phyloP scores from a whole-genome alignment of 2,329 filamentous ascomycete genomes.

The Trichoderma polysporum region DNA sequence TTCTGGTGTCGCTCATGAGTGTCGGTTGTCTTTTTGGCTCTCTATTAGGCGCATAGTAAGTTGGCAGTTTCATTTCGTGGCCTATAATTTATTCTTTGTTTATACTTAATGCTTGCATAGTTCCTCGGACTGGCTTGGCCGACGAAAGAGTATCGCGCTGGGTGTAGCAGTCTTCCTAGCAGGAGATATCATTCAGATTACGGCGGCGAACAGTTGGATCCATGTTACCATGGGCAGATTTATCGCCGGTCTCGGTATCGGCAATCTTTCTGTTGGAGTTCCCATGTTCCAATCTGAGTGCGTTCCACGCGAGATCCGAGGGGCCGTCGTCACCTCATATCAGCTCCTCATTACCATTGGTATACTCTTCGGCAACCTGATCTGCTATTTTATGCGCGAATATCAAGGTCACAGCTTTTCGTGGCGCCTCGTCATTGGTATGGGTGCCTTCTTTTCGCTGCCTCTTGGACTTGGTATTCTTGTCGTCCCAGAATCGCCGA shows the following conservation, averaged over 20 bases:
- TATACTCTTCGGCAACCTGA: slow-evolving; percentile 57
- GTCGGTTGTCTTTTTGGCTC: slow-evolving; percentile 57
- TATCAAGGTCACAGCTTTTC: slow-evolving; percentile 45
- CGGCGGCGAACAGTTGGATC: slow-evolving; percentile 58
- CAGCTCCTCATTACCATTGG: slow-evolving; percentile 73
- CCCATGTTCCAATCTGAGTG: slow-evolving; percentile 68
- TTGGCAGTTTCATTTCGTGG: not conserved
- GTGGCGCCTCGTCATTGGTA: slow-evolving; percentile 63
- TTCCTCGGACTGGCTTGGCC: slow-evolving; percentile 58
- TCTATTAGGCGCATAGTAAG: slow-evolving; percentile 49
- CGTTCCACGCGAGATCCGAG: slow-evolving; percentile 61
- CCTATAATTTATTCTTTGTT: not conserved
- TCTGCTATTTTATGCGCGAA: slow-evolving; percentile 52
- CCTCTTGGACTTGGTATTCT: slow-evolving; percentile 55
- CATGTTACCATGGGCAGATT: slow-evolving; percentile 66
- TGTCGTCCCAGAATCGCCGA: slow-evolving; percentile 55
- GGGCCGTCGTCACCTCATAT: slow-evolving; percentile 66
- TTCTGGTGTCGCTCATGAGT: slow-evolving; percentile 57
- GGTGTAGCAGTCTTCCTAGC: slow-evolving; percentile 58
- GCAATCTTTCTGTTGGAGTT: slow-evolving; percentile 63
- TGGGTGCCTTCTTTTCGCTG: slow-evolving; percentile 54
- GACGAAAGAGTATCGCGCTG: slow-evolving; percentile 54
- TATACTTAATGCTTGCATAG: slow-evolving; percentile 22
- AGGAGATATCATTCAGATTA: slow-evolving; percentile 66
- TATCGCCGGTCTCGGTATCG: slow-evolving; percentile 66